Base-by-base conservation (phyloP, 345 rosid species). In the Gossypium bickii region DNA sequence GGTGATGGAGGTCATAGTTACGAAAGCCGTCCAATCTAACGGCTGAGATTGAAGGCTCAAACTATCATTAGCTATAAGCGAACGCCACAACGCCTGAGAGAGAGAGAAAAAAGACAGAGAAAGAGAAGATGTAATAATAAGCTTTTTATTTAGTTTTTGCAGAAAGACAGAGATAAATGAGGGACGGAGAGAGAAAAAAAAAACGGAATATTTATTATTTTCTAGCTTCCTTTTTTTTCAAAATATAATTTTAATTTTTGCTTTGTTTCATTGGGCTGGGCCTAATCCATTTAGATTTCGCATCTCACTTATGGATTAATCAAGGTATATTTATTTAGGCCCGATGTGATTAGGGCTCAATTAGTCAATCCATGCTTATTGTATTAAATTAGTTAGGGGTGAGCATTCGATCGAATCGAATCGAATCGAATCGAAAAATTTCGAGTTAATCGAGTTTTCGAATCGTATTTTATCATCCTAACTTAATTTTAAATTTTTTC, bases 1-100 rank as follows among this genome's bases (percentile, higher is more conserved):
- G 71, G 92, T 90, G 43, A 95, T 85, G 25, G 93, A 73, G 38
- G 93, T 63, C 97, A 95, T 90, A 38, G 80, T 75, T 25, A 78
- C 66, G 16, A 44, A 7, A 69, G 52, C 61, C 66, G 3, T 15
- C 43, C 22, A 72, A 56, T 72, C 75, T 15, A 49, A 49, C 45
- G 59, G 72, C 24, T 49, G 3, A 1, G 34, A 49, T 3, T 15
- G 63, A 11, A 38, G 38, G 63, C 44, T 66, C 44, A 52, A 3
- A 15, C 8, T 22, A 44, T 16, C 67, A 59, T 70, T 9, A 44
- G 34, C 12, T 12, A 34, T 34, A 58, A 24, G 27, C 11, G n/a
- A 29, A 25, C 62, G 27, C 53, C 70, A 27, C 48, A 27, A 34
- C 7, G 47, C 61, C 45, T 27, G 9, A 43, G 49, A 29, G 49